phyloP scores from a whole-genome alignment of 306 rosid genomes.

The Rubus idaeus region DNA sequence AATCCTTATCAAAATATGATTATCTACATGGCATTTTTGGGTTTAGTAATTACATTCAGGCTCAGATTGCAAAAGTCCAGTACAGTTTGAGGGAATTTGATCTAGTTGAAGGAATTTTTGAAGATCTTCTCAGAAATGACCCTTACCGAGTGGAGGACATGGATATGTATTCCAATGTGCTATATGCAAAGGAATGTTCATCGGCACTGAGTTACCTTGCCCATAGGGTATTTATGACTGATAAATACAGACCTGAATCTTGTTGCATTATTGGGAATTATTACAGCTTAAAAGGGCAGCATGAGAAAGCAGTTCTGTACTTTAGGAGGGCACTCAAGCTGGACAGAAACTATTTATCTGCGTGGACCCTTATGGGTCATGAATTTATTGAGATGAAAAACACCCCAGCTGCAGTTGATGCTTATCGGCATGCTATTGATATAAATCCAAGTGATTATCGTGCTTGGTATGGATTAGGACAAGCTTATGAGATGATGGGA shows the following conservation, averaged over 20 bases:
- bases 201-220: conserved; percentile 95
- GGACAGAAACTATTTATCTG: conserved; percentile 88
- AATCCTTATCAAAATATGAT: conserved; percentile 71
- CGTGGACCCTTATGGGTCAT: conserved; percentile 99
- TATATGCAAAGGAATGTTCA: conserved; percentile 84
- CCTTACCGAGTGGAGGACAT: conserved; percentile 95
- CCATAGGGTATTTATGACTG: conserved; percentile 88
- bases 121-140: conserved; percentile 88
- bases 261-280: conserved; percentile 97
- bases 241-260: conserved; percentile 96
- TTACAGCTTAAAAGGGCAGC: conserved; percentile 95
- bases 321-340: conserved; percentile 95
- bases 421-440: conserved; percentile 94
- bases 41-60: conserved; percentile 84
- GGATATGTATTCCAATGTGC: conserved; percentile 99
- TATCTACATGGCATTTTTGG: conserved; percentile 70
- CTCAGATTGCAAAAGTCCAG: conserved; percentile 89
- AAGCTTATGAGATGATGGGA: conserved; percentile 98
- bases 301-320: conserved; percentile 89
- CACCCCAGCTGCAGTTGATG: conserved; percentile 96
- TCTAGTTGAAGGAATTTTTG: conserved; percentile 91
- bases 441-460: conserved; percentile 85
- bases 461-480: conserved; percentile 99
- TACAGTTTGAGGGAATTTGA: conserved; percentile 93
- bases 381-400: conserved; percentile 99